phyloP scores from a whole-genome alignment of 345 rosid genomes.

The Brassica napus region Da-Ae NC_063437.1:544001-544500 shows the following conservation, averaged over 20 bases:
- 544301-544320: background rate
- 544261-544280: background rate
- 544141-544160: conserved; percentile 21
- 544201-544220: background rate
- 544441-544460: no score
- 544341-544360: no score
- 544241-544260: background rate
- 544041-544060: background rate
- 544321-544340: no score
- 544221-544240: background rate
- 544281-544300: background rate
- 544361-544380: no score
- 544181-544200: conserved; percentile 29
- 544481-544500: no score
- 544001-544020: conserved; percentile 48
- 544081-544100: background rate
- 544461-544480: no score
- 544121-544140: background rate
- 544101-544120: background rate
- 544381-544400: no score
- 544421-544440: no score
- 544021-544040: conserved; percentile 23
- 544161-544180: conserved; percentile 28
- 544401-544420: no score
- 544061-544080: background rate